These are phyloP conservation scores for Stellera chamaejasme DNA, from an alignment of 345 rosid genomes.

Conservation along the genomic window DNA sequence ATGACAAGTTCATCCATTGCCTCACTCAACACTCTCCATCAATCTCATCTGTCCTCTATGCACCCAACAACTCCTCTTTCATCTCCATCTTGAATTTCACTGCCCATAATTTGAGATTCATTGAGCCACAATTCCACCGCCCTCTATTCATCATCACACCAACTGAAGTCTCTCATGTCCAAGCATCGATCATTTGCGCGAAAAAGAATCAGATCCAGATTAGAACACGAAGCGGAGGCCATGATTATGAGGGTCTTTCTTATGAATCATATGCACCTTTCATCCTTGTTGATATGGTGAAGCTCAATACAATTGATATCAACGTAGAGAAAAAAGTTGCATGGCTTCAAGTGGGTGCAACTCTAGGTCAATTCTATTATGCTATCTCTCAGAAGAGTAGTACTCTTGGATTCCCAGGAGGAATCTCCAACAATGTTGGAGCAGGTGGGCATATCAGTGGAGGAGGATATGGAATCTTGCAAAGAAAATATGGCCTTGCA, in stretches of 20 bases:
- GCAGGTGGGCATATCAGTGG: too few species aligned
- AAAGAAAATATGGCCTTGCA: too few species aligned
- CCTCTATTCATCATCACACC: constrained; percentile 58
- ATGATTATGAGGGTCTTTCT: constrained; percentile 59
- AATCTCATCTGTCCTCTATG: constrained; percentile 1
- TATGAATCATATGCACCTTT: constrained; percentile 28
- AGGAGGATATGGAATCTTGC: too few species aligned
- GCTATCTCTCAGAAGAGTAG: constrained; percentile 38
- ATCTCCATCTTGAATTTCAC: constrained; percentile 33
- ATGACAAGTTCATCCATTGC: too few species aligned
- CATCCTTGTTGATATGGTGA: constrained; percentile 50
- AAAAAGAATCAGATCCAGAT: constrained; percentile 27
- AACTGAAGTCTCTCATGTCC: constrained; percentile 42
- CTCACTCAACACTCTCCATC: too few species aligned
- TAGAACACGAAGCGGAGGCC: constrained; percentile 73
- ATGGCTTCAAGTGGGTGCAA: constrained; percentile 67
- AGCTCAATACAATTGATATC: constrained; percentile 39
- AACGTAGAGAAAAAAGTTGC: constrained; percentile 37
- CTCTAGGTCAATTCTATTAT: constrained; percentile 56
- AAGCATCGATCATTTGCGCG: constrained; percentile 49
- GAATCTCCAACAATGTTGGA: constrained; percentile 10
- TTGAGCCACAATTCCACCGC: constrained; percentile 39
- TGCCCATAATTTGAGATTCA: constrained; percentile 46
- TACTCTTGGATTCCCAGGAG: constrained; percentile 55
- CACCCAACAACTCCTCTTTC: constrained; percentile 35